Percentiles rank a stretch among this genome's conserved stretches.
phyloP scores from a whole-genome alignment of 2,329 filamentous ascomycete genomes.

The Chaetomiaceae sp. region DNA sequence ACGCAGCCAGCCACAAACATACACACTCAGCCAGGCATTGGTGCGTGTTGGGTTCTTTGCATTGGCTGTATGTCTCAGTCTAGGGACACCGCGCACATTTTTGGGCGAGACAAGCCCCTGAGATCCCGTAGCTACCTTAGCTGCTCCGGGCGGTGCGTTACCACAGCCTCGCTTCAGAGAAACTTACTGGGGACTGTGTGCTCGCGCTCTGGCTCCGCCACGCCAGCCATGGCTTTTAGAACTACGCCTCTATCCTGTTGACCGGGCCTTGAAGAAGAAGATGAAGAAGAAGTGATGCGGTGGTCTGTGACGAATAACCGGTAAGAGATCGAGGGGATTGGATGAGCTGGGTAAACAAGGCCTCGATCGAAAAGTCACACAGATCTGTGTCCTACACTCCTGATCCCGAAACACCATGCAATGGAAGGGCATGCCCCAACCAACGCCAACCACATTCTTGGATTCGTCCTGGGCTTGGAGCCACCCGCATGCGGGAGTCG shows the following conservation, averaged over 20 bases:
- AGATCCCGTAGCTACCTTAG: background rate
- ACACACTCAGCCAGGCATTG: too few relatives aligned
- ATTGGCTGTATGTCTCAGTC: background rate
- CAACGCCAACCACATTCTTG: background rate
- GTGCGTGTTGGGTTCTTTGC: too few relatives aligned
- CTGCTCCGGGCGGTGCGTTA: background rate
- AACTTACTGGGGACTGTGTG: too few relatives aligned
- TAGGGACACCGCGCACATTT: background rate
- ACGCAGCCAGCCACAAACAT: too few relatives aligned
- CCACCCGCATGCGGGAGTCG: too few relatives aligned
- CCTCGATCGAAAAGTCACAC: background rate
- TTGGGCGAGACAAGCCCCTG: background rate
- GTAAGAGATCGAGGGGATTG: too few relatives aligned
- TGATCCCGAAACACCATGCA: background rate
- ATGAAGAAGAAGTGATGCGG: too few relatives aligned
- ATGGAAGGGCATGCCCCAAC: background rate
- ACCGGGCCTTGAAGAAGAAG: too few relatives aligned
- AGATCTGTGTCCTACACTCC: background rate
- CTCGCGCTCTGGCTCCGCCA: too few relatives aligned
- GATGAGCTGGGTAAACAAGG: background rate
- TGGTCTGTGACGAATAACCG: too few relatives aligned
- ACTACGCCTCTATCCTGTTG: too few relatives aligned
- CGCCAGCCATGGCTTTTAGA: too few relatives aligned
- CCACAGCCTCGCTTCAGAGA: background rate
- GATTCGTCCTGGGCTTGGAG: background rate